Evolutionary conservation across 352 stramenopile species (phyloP), one percentile per base, ranked within the genome.

Genomic region (Phytophthora fragariae): DNA sequence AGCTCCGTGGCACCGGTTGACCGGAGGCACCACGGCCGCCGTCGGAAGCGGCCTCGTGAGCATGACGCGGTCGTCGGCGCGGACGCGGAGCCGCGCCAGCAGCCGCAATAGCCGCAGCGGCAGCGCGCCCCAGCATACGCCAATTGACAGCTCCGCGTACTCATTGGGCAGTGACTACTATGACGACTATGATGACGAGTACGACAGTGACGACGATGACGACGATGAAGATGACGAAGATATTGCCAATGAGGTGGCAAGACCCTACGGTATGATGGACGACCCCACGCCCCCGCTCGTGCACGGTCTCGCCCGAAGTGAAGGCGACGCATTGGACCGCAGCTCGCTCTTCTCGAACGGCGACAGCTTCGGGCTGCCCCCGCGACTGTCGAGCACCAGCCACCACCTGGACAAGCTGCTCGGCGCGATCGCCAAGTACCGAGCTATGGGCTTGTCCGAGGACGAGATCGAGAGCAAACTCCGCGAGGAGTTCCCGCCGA

Each of bases 171-270:
- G 72, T 50, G 81, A 72, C 53, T 79, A 83, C 65, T 83, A 83
- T 46, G 82, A 89, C 29, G 73, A 87, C 4, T 79, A 85, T 17
- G 71, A 83, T 4, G 62, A 71, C 33, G 82, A 92, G 12, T 83
- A 82, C 8, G 75, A 86, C 29, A 76, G 76, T 14, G 79, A 91
- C 14, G 63, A 80, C 1, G 59, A 65, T n/a, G 62, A 49, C 41
- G 41, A 78, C 29, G 76, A 86, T 12, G 76, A 86, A 1, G 86
- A 92, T 24, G 84, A 92, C n/a, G 86, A 93, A 21, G 81, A 88
- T 35, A 93, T 95, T 69, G 85, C 85, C 8, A 85, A 88, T 46
- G 88, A 95, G 46, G 77, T 95, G 63, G 86, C 86, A n/a, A 73
- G 79, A 33, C 88, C 88, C 5, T 85, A 82, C 53, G 68, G 24